Percentiles rank a stretch among this genome's conserved stretches.
These are phyloP conservation scores for Thermochaetoides thermophila DNA, from an alignment of 495 filamentous ascomycete species.

Conservation along the genomic window DNA sequence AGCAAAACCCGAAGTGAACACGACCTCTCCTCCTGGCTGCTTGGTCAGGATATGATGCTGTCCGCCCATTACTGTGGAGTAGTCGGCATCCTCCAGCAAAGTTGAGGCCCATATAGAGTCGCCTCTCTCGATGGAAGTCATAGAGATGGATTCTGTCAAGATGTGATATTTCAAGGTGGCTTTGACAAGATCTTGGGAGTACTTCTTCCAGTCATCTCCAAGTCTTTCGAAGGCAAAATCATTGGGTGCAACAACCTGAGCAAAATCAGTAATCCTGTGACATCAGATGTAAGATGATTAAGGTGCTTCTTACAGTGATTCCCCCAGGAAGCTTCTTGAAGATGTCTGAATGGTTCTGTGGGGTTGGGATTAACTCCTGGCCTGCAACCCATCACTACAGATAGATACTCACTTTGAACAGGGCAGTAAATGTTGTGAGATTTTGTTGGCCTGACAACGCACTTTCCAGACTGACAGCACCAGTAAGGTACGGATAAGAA, in stretches of 20 bases:
- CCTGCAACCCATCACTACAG: too few relatives aligned
- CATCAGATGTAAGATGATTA: not conserved
- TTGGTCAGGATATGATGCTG: constrained; percentile 19
- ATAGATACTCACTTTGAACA: constrained; percentile 4
- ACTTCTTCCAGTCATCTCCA: constrained; percentile 5
- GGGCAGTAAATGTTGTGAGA: constrained; percentile 5
- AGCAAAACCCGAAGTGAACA: constrained; percentile 17
- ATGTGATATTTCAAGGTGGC: constrained; percentile 15
- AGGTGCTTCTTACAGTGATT: constrained; percentile 3
- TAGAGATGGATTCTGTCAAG: constrained; percentile 3
- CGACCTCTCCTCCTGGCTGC: constrained; percentile 13
- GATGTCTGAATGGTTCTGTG: constrained; percentile 5
- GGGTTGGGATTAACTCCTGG: not conserved
- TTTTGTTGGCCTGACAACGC: constrained; percentile 5
- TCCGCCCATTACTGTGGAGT: constrained; percentile 14
- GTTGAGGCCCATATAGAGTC: constrained; percentile 33
- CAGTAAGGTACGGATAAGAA: too few relatives aligned
- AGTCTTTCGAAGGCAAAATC: constrained; percentile 16
- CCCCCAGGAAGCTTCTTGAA: constrained; percentile 6
- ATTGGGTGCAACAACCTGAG: constrained; percentile 14
- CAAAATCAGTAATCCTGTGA: constrained; percentile 1
- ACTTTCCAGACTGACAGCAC: constrained; percentile 1
- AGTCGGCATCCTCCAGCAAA: constrained; percentile 17
- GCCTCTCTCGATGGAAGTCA: constrained; percentile 11
- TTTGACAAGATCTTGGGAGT: constrained; percentile 1